Evolutionary conservation across 768 basidiomycete species (phyloP), one percentile per base, ranked within the genome.

Genomic region (Psilocybe cubensis): DNA sequence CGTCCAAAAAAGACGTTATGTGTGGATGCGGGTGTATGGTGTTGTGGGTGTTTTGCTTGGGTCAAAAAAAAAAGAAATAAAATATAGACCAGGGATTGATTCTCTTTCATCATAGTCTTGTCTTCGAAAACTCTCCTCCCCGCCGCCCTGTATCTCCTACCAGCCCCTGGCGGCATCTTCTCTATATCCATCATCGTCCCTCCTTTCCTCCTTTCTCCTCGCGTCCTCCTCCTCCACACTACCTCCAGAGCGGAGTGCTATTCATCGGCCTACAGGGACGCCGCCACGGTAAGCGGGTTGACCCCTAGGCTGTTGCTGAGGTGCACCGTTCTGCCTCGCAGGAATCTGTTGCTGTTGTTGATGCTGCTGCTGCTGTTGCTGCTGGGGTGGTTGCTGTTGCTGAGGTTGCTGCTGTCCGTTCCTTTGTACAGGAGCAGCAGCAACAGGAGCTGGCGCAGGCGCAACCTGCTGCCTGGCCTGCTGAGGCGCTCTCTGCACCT

Each of bases 231-330:
- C 35, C 35, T 38, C n/a, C 35, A 3, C 12, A 2, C 35, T 0
- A 4, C 10, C 35, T 38, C 35, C 17, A 38, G 7, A 29, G 23
- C 28, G 4, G 18, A 45, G 14, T 12, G 4, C 47, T n/a, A 4
- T 0, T 79, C 72, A 76, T 62, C 77, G 70, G 33, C 63, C 69
- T 35, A 72, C 75, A 52, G 76, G 68, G 3, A 67, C 74, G 52
- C 74, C 72, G 8, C 75, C 74, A 49, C 79, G 76, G 52, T 78
- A 77, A 18, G 66, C 67, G 6, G 66, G 70, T 40, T 72, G 71
- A 18, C 59, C 60, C n/a, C 62, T 20, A 20, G 51, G 59, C 58
- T 74, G 74, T 20, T 62, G 62, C 50, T 63, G 61, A 27, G 61
- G 63, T 17, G 47, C 61, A 20, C 60, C 62, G 54, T 70, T 63